Percentiles rank a stretch among this genome's conserved stretches.
phyloP scores from a whole-genome alignment of 176 grass and related monocot species.

The Paspalum notatum region DNA sequence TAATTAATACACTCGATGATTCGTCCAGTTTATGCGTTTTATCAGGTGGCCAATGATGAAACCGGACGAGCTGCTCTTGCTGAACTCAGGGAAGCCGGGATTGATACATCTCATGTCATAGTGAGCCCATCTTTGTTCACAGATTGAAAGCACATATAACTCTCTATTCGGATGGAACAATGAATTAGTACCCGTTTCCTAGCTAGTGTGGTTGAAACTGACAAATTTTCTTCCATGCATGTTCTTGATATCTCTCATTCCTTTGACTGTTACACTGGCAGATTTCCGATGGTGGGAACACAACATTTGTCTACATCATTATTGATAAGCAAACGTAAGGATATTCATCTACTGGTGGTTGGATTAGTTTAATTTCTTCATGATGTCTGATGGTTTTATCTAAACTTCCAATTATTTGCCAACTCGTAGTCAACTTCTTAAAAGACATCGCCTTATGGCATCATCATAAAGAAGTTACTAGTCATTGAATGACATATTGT shows the following conservation, averaged over 20 bases:
- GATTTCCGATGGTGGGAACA: conserved; percentile 47
- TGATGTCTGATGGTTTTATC: conserved; percentile 15
- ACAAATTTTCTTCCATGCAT: not conserved
- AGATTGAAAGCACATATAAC: not conserved
- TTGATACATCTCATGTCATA: conserved; percentile 57
- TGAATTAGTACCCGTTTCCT: not conserved
- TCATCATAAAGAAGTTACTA: not conserved
- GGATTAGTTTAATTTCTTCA: not conserved
- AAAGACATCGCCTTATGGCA: not conserved
- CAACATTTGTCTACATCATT: conserved; percentile 55
- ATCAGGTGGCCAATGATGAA: conserved; percentile 54
- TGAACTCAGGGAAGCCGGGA: conserved; percentile 41
- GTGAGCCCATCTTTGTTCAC: conserved; percentile 37
- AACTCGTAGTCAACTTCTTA: not conserved
- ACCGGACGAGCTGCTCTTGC: conserved; percentile 41
- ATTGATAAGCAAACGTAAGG: conserved; percentile 58
- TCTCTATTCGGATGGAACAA: not conserved
- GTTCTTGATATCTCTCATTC: not conserved
- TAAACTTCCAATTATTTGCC: not conserved
- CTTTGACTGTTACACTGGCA: conserved; percentile 20
- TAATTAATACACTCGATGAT: not conserved
- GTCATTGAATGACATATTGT: not conserved
- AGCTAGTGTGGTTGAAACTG: not conserved
- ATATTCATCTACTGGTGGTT: not conserved
- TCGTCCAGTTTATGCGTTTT: not conserved